Percentiles rank a stretch among this genome's conserved stretches.
Conservation (phyloP, 2,329 filamentous ascomycete genomes). For the Clonostachys chloroleuca region DNA sequence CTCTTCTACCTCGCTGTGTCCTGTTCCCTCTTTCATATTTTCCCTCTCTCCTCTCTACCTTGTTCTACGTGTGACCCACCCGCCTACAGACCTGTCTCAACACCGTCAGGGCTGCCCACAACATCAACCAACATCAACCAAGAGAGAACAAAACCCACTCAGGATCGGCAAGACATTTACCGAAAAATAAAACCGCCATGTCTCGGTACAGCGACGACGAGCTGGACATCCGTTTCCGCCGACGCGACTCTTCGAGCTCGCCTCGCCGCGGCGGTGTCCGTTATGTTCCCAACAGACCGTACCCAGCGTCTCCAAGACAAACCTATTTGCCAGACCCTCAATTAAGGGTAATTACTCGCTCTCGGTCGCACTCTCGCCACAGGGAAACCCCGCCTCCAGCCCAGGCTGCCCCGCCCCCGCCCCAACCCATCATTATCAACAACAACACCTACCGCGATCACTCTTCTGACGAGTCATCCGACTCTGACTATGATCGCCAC, state of each 20-base stretch:
- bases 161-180: no score
- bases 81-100: no score
- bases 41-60: no score
- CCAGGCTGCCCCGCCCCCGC: constrained; percentile 15
- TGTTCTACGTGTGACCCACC: no score
- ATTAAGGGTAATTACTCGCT: constrained; percentile 36
- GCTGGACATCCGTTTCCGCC: constrained; percentile 43
- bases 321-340: constrained; percentile 39
- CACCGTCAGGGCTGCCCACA: no score
- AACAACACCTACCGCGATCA: constrained; percentile 48
- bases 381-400: constrained; percentile 35
- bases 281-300: constrained; percentile 14
- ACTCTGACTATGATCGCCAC: constrained; percentile 19
- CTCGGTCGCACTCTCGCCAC: constrained; percentile 32
- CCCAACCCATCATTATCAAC: constrained; percentile 50
- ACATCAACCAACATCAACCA: no score
- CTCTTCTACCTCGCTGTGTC: no score
- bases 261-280: constrained; percentile 20
- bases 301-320: constrained; percentile 32
- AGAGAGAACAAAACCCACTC: no score
- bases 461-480: constrained; percentile 35
- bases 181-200: constrained; percentile 10
- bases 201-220: constrained; percentile 48
- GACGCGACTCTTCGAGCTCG: constrained; percentile 30
- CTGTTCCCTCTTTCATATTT: no score